These are phyloP conservation scores for Cryptococcus sp. DNA, from an alignment of 1,284 basidiomycete genomes.

Conservation along the genomic window DNA sequence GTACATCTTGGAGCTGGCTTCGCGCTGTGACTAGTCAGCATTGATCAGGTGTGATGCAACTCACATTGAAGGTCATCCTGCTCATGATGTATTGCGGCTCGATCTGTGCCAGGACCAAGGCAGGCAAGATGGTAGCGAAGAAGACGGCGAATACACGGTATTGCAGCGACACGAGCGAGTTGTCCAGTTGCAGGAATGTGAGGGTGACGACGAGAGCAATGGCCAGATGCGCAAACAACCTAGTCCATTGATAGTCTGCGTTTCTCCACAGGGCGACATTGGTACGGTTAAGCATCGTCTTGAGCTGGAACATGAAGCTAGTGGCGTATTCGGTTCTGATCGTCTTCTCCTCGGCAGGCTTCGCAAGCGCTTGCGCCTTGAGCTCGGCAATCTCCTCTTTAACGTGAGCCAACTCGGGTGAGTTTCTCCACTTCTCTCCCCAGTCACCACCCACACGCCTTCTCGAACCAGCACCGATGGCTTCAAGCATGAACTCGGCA, in stretches of 20 bases:
- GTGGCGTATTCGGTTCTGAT: slow-evolving; percentile 59
- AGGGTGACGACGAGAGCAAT: slow-evolving; percentile 79
- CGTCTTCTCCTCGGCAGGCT: slow-evolving; percentile 43
- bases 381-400: slow-evolving; percentile 55
- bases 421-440: slow-evolving; percentile 71
- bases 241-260: slow-evolving; percentile 66
- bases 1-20: slow-evolving; percentile 59
- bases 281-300: slow-evolving; percentile 71
- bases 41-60: slow-evolving; percentile 15
- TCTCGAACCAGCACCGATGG: slow-evolving; percentile 72
- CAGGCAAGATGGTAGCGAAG: slow-evolving; percentile 50
- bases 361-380: slow-evolving; percentile 55
- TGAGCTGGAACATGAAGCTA: slow-evolving; percentile 75
- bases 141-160: slow-evolving; percentile 72
- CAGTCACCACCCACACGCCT: slow-evolving; percentile 69
- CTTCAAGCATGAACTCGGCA: slow-evolving; percentile 58
- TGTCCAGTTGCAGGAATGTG: slow-evolving; percentile 76
- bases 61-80: slow-evolving; percentile 56
- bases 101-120: slow-evolving; percentile 57
- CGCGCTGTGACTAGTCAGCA: slow-evolving; percentile 57
- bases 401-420: slow-evolving; percentile 52
- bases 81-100: slow-evolving; percentile 85
- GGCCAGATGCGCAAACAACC: slow-evolving; percentile 73
- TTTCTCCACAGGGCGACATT: slow-evolving; percentile 79
- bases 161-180: slow-evolving; percentile 71